These are phyloP conservation scores for Candida oleophila DNA, from an alignment of 805 yeast genomes.

Conservation along the genomic window DNA sequence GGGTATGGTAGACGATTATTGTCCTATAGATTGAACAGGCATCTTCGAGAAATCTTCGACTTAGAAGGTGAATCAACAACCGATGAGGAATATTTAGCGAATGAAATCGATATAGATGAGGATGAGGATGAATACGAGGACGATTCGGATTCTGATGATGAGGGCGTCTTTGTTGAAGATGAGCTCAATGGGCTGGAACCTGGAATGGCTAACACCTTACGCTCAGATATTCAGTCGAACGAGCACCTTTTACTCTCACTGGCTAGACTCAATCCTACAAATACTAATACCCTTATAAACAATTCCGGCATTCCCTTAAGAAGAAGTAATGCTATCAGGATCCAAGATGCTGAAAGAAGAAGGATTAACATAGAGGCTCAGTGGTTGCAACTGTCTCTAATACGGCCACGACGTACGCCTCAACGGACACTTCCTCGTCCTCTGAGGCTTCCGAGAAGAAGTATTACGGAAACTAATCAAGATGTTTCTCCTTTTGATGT, in stretches of 20 bases:
- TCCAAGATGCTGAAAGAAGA: too few species aligned
- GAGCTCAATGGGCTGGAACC: conserved; percentile 2
- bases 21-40: too few species aligned
- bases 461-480: too few species aligned
- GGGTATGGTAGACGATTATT: too few species aligned
- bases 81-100: not conserved
- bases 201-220: not conserved
- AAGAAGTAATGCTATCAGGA: conserved; percentile 3
- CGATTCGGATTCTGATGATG: conserved; percentile 15
- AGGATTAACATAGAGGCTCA: too few species aligned
- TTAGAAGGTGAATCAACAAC: not conserved
- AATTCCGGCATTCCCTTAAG: not conserved
- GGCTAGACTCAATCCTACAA: conserved; percentile 23
- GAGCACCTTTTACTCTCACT: conserved; percentile 26
- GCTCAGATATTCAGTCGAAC: conserved; percentile 15
- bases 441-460: too few species aligned
- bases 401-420: too few species aligned
- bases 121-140: conserved; percentile 11
- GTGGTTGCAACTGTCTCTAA: too few species aligned
- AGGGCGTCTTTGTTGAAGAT: conserved; percentile 26
- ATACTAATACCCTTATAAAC: conserved; percentile 16
- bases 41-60: not conserved
- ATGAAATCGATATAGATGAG: conserved; percentile 5
- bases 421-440: too few species aligned
- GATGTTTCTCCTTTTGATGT: too few species aligned